Base-by-base conservation (phyloP, 345 rosid genomes). In the Acer saccharum region DNA sequence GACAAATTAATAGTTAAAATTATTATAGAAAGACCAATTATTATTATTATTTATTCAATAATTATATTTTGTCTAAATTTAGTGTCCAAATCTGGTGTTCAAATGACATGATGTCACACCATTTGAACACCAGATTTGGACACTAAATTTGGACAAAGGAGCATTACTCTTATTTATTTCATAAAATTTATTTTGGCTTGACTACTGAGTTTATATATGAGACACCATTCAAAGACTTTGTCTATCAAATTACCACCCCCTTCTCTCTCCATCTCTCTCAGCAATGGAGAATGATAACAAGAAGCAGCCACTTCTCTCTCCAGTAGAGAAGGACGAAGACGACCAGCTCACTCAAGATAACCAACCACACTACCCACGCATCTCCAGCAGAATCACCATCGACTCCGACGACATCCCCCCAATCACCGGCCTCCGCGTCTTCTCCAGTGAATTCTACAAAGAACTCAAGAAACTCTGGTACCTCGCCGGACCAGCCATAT, bases 401-500 rank as follows among this genome's bases (percentile, higher is more conserved):
- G 80, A 77, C 35, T 50, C 84, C 71, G 86, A 81, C 0, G 98
- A 95, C 88, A 92, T 95, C 62, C 87, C 86, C 6, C 93, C 90
- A 0, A 92, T 95, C 82, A 84, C 57, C 29, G 64, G 83, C 70
- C 20, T 77, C 73, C 62, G 78, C 0, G 93, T 80, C 27, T 93
- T 95, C 84, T 78, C 72, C 62, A 83, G 83, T 10, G 91, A 92
- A 81, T 95, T 87, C 79, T 58, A 54, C 46, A 67, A 44, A 5
- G 98, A 95, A 72, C 69, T 84, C 35, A 89, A 84, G 79, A 95
- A 90, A 79, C 87, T 95, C 3, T 93, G 99, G 99, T 90, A 73
- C 87, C 85, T 95, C 0, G 99, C 99, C 1, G 97, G 93, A 20
- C 98, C 99, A 0, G 99, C 99, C 83, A 91, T 95, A 80, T 95